phyloP scores from a whole-genome alignment of 495 filamentous ascomycete species.

The Jackrogersella multiformis region DNA sequence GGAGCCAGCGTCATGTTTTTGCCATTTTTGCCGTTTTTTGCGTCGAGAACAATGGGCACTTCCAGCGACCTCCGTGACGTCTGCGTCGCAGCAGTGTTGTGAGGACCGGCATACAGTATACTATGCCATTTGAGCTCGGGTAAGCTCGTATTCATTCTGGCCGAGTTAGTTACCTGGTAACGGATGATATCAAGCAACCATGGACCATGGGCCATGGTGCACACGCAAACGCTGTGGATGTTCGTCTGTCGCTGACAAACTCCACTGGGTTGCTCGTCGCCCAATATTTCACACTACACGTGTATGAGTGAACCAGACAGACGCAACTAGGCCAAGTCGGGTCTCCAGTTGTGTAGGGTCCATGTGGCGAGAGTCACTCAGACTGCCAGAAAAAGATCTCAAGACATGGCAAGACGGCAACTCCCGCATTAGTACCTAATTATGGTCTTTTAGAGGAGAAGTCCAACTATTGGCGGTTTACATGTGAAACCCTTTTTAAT shows the following conservation, averaged over 20 bases:
- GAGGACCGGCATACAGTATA: conserved; percentile 1
- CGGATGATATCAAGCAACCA: conserved; percentile 14
- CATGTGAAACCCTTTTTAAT: conserved; percentile 5
- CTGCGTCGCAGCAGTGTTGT: not conserved
- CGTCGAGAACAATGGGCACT: conserved; percentile 3
- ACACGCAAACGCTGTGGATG: conserved; percentile 19
- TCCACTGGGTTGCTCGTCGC: conserved; percentile 24
- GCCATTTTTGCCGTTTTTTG: too few relatives aligned
- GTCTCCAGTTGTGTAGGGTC: conserved; percentile 32
- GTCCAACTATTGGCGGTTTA: conserved; percentile 23
- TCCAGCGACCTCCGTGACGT: not conserved
- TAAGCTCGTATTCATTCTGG: conserved; percentile 12
- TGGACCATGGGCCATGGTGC: conserved; percentile 16
- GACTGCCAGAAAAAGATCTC: conserved; percentile 24
- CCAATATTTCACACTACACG: conserved; percentile 36
- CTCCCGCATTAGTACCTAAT: conserved; percentile 42
- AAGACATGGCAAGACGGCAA: conserved; percentile 20
- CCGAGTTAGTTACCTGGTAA: conserved; percentile 13
- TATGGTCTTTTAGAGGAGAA: conserved; percentile 10
- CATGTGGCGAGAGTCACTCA: conserved; percentile 15
- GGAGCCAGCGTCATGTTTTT: conserved; percentile 17
- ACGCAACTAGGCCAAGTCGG: conserved; percentile 28
- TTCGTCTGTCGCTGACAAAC: conserved; percentile 16
- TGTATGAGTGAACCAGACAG: conserved; percentile 31
- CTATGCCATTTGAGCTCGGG: conserved; percentile 14